Evolutionary conservation across 2,329 filamentous ascomycete genomes (phyloP), one percentile per base, ranked within the genome.

Genomic region (Trichophyton mentagrophytes): DNA sequence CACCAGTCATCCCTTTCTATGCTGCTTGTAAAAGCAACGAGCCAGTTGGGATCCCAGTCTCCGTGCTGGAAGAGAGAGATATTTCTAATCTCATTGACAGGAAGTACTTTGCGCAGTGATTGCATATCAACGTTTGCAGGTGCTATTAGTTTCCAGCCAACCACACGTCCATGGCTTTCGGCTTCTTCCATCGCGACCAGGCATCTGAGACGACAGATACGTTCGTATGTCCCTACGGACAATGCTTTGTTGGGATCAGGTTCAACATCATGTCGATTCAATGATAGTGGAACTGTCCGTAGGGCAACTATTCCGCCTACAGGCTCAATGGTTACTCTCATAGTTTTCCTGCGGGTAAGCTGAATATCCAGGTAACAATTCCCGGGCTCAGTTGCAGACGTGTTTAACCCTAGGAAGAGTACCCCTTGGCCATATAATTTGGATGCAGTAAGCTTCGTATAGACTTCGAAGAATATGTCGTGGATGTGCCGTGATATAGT

Each of bases 1-100:
- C 86, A 91, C 88, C 89, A 95, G 63, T 80, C 81, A 69, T 93
- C 88, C 59, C 89, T 88, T 67, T 80, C 79, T 68, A 88, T 78
- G 69, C 86, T 85, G 70, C 90, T 80, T 59, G 84, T 84, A 53
- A 87, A 80, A 65, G 85, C 85, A 44, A 95, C 75, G 64, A 85
- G 83, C 88, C 89, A 96, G 59, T 81, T 77, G 13, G 80, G 70
- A 8, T 79, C 79, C 89, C 91, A 95, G n/a, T 82, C 84, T 57
- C 59, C 61, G 61, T 78, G 77, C 67, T 85, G 85, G 67, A 95
- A 85, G 75, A 95, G 85, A 75, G 90, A 88, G 15, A 85, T 77
- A 40, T 82, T 78, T 61, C 85, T 83, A 62, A 85, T 80, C 58
- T 84, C 77, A 59, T 87, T 83, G 44, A 83, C 78, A 11, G 83